Conservation (phyloP, 1,139 yeast genomes). For the Geotrichum restrictum region DNA sequence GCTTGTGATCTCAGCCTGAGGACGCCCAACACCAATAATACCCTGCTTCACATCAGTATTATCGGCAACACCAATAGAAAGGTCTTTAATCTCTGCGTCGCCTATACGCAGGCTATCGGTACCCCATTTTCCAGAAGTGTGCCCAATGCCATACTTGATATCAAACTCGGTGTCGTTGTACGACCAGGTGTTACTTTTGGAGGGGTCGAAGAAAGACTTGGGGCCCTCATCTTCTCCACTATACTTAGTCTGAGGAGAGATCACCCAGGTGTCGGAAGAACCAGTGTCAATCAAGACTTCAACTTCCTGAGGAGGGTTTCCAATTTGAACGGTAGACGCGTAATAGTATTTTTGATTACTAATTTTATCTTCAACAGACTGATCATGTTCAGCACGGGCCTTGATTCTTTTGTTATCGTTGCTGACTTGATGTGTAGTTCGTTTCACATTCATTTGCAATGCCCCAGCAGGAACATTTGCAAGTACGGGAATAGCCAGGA, state of each 20-base stretch:
- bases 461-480: conserved; percentile 29
- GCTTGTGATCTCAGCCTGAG: conserved; percentile 37
- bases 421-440: conserved; percentile 25
- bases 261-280: conserved; percentile 39
- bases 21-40: conserved; percentile 54
- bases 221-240: conserved; percentile 26
- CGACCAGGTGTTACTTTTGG: conserved; percentile 46
- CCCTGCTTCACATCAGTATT: conserved; percentile 45
- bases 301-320: conserved; percentile 39
- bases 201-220: conserved; percentile 44
- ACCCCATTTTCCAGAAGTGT: conserved; percentile 62
- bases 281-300: conserved; percentile 44
- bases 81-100: conserved; percentile 39
- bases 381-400: conserved; percentile 23
- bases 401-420: conserved; percentile 21
- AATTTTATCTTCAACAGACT: conserved; percentile 32
- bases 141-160: conserved; percentile 58
- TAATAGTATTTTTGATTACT: conserved; percentile 39
- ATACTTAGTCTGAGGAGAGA: conserved; percentile 33
- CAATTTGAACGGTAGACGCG: conserved; percentile 37
- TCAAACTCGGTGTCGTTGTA: conserved; percentile 45
- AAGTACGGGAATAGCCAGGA: conserved; percentile 16
- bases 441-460: conserved; percentile 27
- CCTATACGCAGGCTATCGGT: conserved; percentile 46
- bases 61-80: conserved; percentile 51